A percentile compares a stretch with the other conserved stretches of the same genome.
Conservation (phyloP, 441 rosid species). For the Rhodomyrtus psidioides region DNA sequence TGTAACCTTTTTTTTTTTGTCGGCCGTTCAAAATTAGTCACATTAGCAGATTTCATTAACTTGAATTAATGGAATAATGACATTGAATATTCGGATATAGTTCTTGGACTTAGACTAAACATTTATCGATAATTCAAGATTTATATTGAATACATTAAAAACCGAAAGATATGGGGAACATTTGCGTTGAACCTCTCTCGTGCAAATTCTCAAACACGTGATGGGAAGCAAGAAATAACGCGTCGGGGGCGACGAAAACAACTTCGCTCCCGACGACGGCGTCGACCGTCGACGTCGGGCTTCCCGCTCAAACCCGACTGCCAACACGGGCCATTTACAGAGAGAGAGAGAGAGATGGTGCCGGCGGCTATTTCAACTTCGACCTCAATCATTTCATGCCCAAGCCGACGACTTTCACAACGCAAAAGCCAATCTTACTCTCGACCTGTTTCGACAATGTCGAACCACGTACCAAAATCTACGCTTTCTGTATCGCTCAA, state of each 20-base stretch:
- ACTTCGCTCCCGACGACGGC: neutral
- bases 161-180: neutral
- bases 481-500: neutral
- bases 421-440: neutral
- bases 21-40: neutral
- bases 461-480: neutral
- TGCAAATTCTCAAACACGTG: neutral
- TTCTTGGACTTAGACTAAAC: accelerated
- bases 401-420: neutral
- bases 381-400: neutral
- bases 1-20: neutral
- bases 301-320: neutral
- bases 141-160: neutral
- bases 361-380: neutral
- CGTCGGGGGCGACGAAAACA: neutral
- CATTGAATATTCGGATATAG: accelerated
- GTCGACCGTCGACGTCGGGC: neutral
- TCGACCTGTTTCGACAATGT: neutral
- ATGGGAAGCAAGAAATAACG: neutral
- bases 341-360: neutral
- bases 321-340: neutral
- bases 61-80: accelerated
- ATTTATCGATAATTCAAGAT: accelerated
- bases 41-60: neutral
- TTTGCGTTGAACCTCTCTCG: neutral